A percentile compares a stretch with the other conserved stretches of the same genome.
Conservation (phyloP, 1,139 yeast genomes). For the Meyerozyma carpophila region DNA sequence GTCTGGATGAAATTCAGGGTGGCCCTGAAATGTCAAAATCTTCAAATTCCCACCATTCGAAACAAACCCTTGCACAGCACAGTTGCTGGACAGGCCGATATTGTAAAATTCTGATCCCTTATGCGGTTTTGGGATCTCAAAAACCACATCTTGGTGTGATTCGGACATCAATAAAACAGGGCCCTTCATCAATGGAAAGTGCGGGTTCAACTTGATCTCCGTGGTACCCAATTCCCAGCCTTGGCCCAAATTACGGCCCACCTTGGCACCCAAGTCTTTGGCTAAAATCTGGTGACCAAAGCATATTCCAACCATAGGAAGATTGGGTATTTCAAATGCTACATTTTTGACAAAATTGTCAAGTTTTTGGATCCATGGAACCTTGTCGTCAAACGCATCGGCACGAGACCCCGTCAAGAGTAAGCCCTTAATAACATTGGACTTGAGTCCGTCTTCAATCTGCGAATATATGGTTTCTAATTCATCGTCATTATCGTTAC, state of each 20-base stretch:
- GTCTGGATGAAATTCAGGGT: conserved; percentile 67
- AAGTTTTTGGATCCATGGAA: conserved; percentile 49
- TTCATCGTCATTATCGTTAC: conserved; percentile 3
- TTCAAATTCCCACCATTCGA: conserved; percentile 38
- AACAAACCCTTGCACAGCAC: conserved; percentile 58
- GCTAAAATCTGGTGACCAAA: conserved; percentile 84
- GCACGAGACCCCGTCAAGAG: conserved; percentile 63
- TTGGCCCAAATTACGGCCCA: conserved; percentile 44
- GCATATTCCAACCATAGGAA: conserved; percentile 64
- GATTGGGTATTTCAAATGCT: conserved; percentile 18
- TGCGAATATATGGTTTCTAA: conserved; percentile 12
- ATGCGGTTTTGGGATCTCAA: conserved; percentile 35
- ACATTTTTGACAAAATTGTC: conserved; percentile 34
- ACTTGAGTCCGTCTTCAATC: conserved; percentile 19
- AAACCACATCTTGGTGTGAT: conserved; percentile 68
- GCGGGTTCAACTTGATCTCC: conserved; percentile 42
- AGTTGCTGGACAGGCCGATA: conserved; percentile 49
- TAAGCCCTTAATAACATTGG: conserved; percentile 37
- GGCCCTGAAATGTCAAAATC: conserved; percentile 76
- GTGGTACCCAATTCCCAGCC: conserved; percentile 77
- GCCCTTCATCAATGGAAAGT: conserved; percentile 25
- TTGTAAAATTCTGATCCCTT: conserved; percentile 24
- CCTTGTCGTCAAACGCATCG: conserved; percentile 48
- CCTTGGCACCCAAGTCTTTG: conserved; percentile 56
- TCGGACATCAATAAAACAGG: conserved; percentile 48